Evolutionary conservation across 106 monocot species (phyloP), one percentile per base, ranked within the genome.

Genomic region (Amphibolis antarctica): DNA sequence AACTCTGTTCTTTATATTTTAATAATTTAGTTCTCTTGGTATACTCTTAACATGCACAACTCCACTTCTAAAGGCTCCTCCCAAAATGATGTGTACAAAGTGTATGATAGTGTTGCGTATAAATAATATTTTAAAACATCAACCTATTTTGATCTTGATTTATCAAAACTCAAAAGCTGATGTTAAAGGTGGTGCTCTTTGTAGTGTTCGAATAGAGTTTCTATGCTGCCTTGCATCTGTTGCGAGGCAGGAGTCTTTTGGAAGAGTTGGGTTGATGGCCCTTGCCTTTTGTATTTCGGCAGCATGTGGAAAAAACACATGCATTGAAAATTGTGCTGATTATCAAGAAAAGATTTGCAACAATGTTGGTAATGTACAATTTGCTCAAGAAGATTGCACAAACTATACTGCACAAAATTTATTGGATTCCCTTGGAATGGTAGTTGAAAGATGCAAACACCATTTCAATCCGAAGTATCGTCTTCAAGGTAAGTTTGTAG

Each of bases 391-490:
- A 31, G 25, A 29, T 46, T n/a, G 22, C 54, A 46, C 25, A 24
- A 55, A 19, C 14, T 12, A 12, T 22, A 22, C 21, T 20, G 12
- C 55, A 49, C 54, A 60, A 59, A 77, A 89, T 54, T 60, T 94
- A 12, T 65, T 89, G 69, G 89, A 94, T 73, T 77, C 63, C 61
- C 68, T 94, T 28, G 74, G 83, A 64, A 65, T 68, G 56, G 55
- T 94, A 53, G 71, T 86, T 53, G 78, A 86, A 74, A 89, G 77
- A 73, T 89, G 81, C 60, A 94, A 86, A 73, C 93, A 94, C 46
- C 93, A 94, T 61, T 94, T 86, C 64, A 94, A 94, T 76, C 79
- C 83, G 25, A 89, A 83, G 20, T 94, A 94, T 71, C 88, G 93
- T 46, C 75, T 79, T 60, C 63, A 83, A 89, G 93, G 93, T 89